Evolutionary conservation across 78 protist species (phyloP), one percentile per base, ranked within the genome.

Genomic region (Cavenderia fasciculata): DNA sequence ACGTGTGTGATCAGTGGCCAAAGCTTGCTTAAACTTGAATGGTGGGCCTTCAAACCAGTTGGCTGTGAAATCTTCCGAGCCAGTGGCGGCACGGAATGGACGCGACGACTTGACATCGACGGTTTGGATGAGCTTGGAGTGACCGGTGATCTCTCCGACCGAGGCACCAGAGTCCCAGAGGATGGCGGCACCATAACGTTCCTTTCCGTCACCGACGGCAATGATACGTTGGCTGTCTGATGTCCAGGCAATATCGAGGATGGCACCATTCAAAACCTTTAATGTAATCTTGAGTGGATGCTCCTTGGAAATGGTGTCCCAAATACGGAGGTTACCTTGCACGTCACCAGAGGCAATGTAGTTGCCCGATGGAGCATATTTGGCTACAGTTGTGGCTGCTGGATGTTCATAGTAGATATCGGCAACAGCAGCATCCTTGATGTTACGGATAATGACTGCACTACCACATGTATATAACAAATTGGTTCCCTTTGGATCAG

Each of bases 191-290:
- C 93, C 95, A 43, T 49, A 95, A 61, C 27, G 10, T 56, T 95
- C 98, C 31, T 74, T 41, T 59, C 99, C 98, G 19, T 97, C 98
- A 34, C 99, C 99, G 52, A 93, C 98, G 23, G 73, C 98, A 27
- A 94, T 71, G 19, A 98, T 56, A 86, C 98, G 96, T 77, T 97
- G 79, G 85, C 72, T 75, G 86, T 98, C 99, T 11, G 73, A 82
- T 2, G 96, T 69, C 99, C 99, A 98, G 11, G 82, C 94, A 31
- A 98, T 23, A 89, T 98, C 99, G 23, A 31, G 1, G 18, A 97
- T 74, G 6, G 96, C 72, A 31, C 98, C 98, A 12, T 78, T 27
- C 46, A 95, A 34, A 5, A 56, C 88, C 38, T 79, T 90, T 33
- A 59, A 29, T 59, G 97, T 96, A 43, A 69, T 21, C 94, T 97